Evolutionary conservation across 202 grass and related monocot species (phyloP), one percentile per base, ranked within the genome.

Genomic region (Sporobolus alterniflorus): DNA sequence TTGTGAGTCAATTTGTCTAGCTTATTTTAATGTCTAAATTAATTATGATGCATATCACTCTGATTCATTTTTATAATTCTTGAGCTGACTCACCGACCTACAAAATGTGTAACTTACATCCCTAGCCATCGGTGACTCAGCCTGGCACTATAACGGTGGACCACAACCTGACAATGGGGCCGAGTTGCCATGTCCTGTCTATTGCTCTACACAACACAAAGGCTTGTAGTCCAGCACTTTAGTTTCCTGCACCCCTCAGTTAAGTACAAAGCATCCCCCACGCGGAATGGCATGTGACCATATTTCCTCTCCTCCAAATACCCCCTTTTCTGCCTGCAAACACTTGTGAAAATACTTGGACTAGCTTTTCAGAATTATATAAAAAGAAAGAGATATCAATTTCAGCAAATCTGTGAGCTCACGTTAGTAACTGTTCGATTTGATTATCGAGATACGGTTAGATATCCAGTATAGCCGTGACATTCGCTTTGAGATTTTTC

Each of bases 211-310:
- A 41, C 2, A 13, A 7, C 52, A n/a, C 22, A 48, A 7, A 5
- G 0, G 6, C 7, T 20, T 12, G 14, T 3, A 30, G 49, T 68
- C 48, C 28, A 28, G 2, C 39, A 4, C n/a, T 78, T 25, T 30
- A 64, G 24, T 25, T 76, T 30, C 33, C 9, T 52, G 9, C 61
- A n/a, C 51, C 30, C 48, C 83, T 14, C 56, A 10, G 26, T 36
- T 21, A 65, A 50, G 49, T 21, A 51, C 64, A 31, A 20, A 20
- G 64, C 54, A 63, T 34, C n/a, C 76, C 43, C 55, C 74, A 84
- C 76, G 31, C 70, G 20, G 64, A 81, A 28, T 64, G 44, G 54
- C 52, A 84, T 52, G 81, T 74, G 40, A 69, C 39, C 21, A 70
- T 46, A n/a, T n/a, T n/a, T n/a, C n/a, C 44, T 76, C 60, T 18